Evolutionary conservation across 805 yeast species (phyloP), one percentile per base, ranked within the genome.

Genomic region (Lipomyces yamadae): DNA sequence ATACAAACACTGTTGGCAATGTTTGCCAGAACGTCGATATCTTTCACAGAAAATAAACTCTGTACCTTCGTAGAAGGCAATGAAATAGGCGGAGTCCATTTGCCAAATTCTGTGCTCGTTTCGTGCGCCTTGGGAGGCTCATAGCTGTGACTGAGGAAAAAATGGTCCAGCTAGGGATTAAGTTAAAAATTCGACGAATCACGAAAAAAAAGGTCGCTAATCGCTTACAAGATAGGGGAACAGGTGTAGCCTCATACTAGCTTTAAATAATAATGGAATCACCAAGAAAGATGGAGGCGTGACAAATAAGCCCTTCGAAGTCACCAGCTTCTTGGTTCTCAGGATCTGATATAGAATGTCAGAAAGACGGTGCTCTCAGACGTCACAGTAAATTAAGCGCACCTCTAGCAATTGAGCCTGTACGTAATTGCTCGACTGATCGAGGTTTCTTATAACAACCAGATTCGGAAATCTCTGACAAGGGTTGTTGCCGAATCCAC

Each of bases 1-100:
- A 87, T 74, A n/a, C 67, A 71, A 10, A 84, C 80, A 7, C 62
- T 15, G 1, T 35, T 4, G 63, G 75, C 63, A 24, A 59, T 24
- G 13, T 34, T 58, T 5, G 66, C 29, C 29, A 71, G 58, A 10
- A 35, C 11, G 18, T 66, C 68, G 33, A 71, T 60, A 4, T 65
- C 67, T 48, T 62, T 58, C 18, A 45, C 10, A 4, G 58, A 45
- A 29, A 66, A 60, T 1, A 66, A 48, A 13, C 57, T 13, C 5
- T 56, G 58, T 11, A 58, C 34, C 3, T 33, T 29, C 30, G 11
- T 35, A 24, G 60, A 34, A n/a, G 62, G 66, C 8, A 62, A 52
- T 13, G 58, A 42, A 7, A 50, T 15, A 2, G 62, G 58, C 4
- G 63, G 62, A 29, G 37, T 42, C 64, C 61, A 64, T n/a, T 56